Percentiles rank a stretch among this genome's conserved stretches.
Evolutionary conservation across 208 protist species (phyloP).

Genomic region (Acanthamoeba sp.): DNA sequence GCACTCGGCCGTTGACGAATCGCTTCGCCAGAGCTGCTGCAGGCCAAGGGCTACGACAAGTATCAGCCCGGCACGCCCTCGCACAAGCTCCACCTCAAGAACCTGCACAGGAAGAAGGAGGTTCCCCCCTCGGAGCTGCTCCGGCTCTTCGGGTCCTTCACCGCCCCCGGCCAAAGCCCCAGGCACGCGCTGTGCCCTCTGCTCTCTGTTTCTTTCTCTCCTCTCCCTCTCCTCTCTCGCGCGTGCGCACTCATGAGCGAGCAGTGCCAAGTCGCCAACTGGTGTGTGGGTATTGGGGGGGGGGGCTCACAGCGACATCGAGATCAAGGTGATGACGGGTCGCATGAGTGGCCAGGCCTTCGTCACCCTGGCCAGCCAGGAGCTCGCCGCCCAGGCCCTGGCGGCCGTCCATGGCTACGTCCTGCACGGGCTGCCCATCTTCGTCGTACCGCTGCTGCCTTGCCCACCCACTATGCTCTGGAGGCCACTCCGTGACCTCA

Average conservation of each 20-base stretch:
- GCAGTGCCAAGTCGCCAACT: no score
- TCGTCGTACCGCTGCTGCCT: background rate
- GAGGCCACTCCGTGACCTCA: background rate
- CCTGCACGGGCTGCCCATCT: background rate
- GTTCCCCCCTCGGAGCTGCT: background rate
- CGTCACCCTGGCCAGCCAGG: conserved; percentile 40
- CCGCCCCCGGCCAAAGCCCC: background rate
- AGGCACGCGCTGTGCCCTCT: no score
- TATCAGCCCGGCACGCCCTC: background rate
- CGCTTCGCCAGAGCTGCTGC: background rate
- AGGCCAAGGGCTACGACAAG: conserved; percentile 21
- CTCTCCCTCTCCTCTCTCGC: no score
- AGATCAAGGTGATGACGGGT: conserved; percentile 28
- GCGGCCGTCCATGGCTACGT: conserved; percentile 1
- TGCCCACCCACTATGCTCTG: background rate
- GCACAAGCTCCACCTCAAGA: conserved; percentile 40
- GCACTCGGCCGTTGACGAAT: background rate
- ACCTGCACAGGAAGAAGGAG: conserved; percentile 6
- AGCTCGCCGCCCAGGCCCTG: conserved; percentile 19
- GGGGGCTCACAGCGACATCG: conserved; percentile 32
- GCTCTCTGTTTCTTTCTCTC: no score
- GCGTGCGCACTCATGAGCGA: background rate
- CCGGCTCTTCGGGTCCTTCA: conserved; percentile 5
- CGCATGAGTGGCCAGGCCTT: conserved; percentile 48
- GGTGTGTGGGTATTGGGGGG: no score